Evolutionary conservation across 2,329 filamentous ascomycete genomes (phyloP).

Genomic region (Botrytis tulipae): DNA sequence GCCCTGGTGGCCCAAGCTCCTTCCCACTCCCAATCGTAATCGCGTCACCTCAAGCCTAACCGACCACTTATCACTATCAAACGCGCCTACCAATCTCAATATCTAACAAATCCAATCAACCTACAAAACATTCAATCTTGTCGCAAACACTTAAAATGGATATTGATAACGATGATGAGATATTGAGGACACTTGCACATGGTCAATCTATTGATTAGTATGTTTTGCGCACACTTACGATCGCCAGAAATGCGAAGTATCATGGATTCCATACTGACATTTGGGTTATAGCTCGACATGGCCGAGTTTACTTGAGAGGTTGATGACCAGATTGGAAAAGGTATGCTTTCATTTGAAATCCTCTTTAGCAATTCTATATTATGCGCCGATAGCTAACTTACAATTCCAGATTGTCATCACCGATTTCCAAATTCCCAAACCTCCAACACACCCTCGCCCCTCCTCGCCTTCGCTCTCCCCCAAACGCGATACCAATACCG

Average conservation of each 20-base stretch:
- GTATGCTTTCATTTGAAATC: constrained; percentile 20
- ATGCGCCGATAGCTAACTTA: not conserved
- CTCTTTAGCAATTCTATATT: not conserved
- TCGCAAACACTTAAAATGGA: constrained; percentile 49
- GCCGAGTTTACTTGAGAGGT: constrained; percentile 42
- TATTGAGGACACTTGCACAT: constrained; percentile 45
- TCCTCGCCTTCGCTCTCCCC: constrained; percentile 47
- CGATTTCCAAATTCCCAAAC: constrained; percentile 57
- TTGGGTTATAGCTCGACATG: constrained; percentile 40
- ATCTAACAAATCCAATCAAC: not conserved
- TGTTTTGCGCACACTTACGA: constrained; percentile 34
- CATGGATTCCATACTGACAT: not conserved
- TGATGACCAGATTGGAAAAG: constrained; percentile 42
- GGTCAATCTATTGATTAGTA: constrained; percentile 57
- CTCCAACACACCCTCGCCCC: constrained; percentile 42
- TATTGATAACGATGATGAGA: constrained; percentile 49
- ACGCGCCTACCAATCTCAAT: not conserved
- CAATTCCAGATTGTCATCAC: constrained; percentile 50
- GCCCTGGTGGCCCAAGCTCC: constrained; percentile 13
- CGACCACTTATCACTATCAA: constrained; percentile 8
- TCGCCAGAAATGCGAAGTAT: not conserved
- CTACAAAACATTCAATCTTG: constrained; percentile 24
- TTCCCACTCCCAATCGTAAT: not conserved
- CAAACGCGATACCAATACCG: constrained; percentile 22
- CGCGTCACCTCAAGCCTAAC: constrained; percentile 1